These are phyloP conservation scores for Alternaria rosae DNA, from an alignment of 2,329 filamentous ascomycete species.

Conservation along the genomic window DNA sequence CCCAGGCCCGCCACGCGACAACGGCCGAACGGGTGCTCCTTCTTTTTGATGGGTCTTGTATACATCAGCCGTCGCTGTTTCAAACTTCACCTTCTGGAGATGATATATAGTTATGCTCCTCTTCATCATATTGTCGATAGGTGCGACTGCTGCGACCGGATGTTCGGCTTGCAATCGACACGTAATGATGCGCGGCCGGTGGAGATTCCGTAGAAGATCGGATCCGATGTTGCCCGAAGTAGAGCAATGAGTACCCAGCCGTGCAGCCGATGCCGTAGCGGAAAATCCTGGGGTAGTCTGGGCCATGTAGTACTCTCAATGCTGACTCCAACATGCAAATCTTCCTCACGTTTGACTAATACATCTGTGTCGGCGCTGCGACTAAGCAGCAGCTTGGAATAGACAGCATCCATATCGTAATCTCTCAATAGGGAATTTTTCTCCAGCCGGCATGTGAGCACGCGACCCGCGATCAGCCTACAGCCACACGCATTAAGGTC, in stretches of 20 bases:
- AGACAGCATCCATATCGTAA: not conserved
- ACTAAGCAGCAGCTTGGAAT: not conserved
- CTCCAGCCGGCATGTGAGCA: not conserved
- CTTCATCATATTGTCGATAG: not conserved
- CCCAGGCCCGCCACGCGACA: constrained; percentile 18
- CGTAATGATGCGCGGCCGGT: constrained; percentile 9
- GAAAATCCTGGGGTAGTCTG: constrained; percentile 7
- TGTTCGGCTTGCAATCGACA: not conserved
- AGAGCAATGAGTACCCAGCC: not conserved
- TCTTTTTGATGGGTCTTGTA: not conserved
- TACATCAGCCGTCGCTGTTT: not conserved
- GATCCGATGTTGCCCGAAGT: constrained; percentile 15
- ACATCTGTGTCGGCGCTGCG: not conserved
- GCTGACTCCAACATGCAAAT: not conserved
- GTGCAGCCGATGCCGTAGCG: not conserved
- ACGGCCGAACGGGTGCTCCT: constrained; percentile 5
- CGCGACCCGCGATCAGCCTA: not conserved
- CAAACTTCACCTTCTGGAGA: not conserved
- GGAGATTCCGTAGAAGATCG: not conserved
- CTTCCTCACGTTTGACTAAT: not conserved
- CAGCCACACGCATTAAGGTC: not conserved
- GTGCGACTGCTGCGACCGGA: not conserved
- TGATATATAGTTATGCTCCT: not conserved
- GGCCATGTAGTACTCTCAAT: not conserved
- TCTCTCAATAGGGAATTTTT: not conserved